A percentile compares a stretch with the other conserved stretches of the same genome.
These are phyloP conservation scores for Ganoderma lucidum DNA, from an alignment of 1,284 basidiomycete genomes.

Conservation along the genomic window DNA sequence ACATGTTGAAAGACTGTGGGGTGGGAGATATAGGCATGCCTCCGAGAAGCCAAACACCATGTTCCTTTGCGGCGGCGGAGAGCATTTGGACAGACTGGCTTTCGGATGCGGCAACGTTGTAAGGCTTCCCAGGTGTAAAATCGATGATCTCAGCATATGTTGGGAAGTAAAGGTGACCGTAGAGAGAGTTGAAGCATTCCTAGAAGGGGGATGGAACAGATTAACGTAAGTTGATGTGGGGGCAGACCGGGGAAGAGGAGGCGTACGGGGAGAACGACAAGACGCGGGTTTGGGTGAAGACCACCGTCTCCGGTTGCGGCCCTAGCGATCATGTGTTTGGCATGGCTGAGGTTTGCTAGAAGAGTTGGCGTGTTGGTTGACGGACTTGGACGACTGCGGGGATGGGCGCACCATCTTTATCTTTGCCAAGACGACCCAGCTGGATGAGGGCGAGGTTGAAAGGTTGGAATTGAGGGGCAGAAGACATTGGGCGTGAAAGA, in stretches of 20 bases:
- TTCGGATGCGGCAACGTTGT: slow-evolving; percentile 62
- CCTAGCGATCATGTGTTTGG: slow-evolving; percentile 77
- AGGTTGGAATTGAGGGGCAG: slow-evolving; percentile 62
- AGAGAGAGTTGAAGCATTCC: slow-evolving; percentile 99
- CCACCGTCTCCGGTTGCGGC: slow-evolving; percentile 61
- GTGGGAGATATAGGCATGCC: slow-evolving; percentile 55
- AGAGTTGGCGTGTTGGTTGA: neutral
- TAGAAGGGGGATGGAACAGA: slow-evolving; percentile 40
- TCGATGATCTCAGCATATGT: slow-evolving; percentile 86
- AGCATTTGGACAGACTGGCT: slow-evolving; percentile 89
- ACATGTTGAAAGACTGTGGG: neutral
- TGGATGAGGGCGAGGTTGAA: slow-evolving; percentile 91
- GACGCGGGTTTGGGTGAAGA: slow-evolving; percentile 65
- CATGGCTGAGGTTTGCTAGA: slow-evolving; percentile 79
- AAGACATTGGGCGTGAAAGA: slow-evolving; percentile 35
- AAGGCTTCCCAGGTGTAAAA: slow-evolving; percentile 61
- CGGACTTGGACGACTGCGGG: neutral
- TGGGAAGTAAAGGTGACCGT: slow-evolving; percentile 88
- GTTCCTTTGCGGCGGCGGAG: slow-evolving; percentile 82
- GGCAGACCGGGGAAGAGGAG: neutral
- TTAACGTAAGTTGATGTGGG: neutral
- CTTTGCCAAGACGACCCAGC: slow-evolving; percentile 72
- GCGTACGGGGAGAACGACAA: slow-evolving; percentile 89
- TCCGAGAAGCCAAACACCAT: slow-evolving; percentile 90
- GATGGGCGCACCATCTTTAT: slow-evolving; percentile 58